Conservation (phyloP, 208 protist species). For the Wallacemonas sp. region DNA sequence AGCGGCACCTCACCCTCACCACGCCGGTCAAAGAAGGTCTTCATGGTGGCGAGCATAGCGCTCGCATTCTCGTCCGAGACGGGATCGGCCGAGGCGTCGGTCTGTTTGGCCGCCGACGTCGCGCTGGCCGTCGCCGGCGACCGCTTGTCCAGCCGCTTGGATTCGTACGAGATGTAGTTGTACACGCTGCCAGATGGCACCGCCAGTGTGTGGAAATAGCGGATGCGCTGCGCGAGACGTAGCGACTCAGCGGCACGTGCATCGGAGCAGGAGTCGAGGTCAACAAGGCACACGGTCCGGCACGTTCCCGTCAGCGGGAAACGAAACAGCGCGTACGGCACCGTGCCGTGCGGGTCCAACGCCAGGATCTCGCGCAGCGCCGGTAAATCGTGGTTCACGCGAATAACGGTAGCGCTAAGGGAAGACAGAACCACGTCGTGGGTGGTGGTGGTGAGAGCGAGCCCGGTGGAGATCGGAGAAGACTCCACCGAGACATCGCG, state of each 20-base stretch:
- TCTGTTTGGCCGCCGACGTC: conserved; percentile 9
- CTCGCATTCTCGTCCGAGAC: background rate
- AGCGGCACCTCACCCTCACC: background rate
- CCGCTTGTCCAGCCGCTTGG: conserved; percentile 17
- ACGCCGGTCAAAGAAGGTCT: background rate
- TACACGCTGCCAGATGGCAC: conserved; percentile 29
- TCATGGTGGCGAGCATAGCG: background rate
- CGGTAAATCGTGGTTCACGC: conserved; percentile 20
- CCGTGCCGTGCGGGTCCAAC: conserved; percentile 18
- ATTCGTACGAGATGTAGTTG: conserved; percentile 14
- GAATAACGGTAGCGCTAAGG: conserved; percentile 17
- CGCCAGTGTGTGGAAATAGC: conserved; percentile 14
- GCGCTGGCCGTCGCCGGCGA: background rate
- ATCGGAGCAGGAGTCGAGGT: conserved; percentile 20
- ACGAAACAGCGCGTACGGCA: conserved; percentile 31
- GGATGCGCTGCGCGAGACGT: conserved; percentile 16
- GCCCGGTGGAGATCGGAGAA: background rate
- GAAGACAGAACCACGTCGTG: conserved; percentile 29
- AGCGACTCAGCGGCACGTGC: conserved; percentile 19
- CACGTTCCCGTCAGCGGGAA: conserved; percentile 32
- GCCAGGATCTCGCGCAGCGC: conserved; percentile 30
- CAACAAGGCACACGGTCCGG: conserved; percentile 25
- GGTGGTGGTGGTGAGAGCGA: background rate
- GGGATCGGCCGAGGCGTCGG: background rate
- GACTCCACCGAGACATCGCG: background rate